Base-by-base conservation (phyloP, 495 filamentous ascomycete genomes). In the Rhizodiscina lignyota region DNA sequence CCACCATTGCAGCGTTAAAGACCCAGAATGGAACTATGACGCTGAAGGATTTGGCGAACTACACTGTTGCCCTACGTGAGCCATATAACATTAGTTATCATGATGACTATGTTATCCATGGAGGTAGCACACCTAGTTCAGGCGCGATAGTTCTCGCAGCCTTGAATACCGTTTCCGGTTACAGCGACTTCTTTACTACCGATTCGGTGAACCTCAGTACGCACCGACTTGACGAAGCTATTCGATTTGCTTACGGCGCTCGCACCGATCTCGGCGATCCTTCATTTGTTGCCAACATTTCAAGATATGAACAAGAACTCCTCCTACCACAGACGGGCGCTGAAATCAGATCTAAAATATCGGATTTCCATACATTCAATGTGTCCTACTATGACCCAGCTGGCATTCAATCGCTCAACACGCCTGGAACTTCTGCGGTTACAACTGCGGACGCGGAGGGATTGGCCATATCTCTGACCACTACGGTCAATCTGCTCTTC, bases 401-500 rank as follows among this genome's bases (percentile, higher is more conserved):
- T 0, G 72, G 72, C 0, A 40, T 81, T 11, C 66, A 73, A 37
- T 70, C 62, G 30, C 55, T 77, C 13, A 66, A 79, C 5, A 73
- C 68, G 60, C 73, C 71, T 2, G 82, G 83, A 5, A 91, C 83
- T 1, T 80, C 76, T 3, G 80, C 87, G 49, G 59, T 87, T 20
- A 73, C 74, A 1, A 64, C 79, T 1, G 67, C 72, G 1, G 84
- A 93, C 47, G 52, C 58, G 3, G 61, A 67, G 0, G 83, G 82
- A 0, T 55, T 89, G 38, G 68, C 81, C 0, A 63, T 89, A 18
- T 74, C 76, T 3, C 62, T 75, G 1, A 91, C 82, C 2, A 79
- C 77, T 1, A 93, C 86, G 0, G 63, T 94, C 39, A 94, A 94
- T 55, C 61, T 87, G 1, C 62, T 85, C 0, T 94, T 93, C 37